Conservation (phyloP, 306 rosid genomes). For the Citrullus colocynthis region DNA sequence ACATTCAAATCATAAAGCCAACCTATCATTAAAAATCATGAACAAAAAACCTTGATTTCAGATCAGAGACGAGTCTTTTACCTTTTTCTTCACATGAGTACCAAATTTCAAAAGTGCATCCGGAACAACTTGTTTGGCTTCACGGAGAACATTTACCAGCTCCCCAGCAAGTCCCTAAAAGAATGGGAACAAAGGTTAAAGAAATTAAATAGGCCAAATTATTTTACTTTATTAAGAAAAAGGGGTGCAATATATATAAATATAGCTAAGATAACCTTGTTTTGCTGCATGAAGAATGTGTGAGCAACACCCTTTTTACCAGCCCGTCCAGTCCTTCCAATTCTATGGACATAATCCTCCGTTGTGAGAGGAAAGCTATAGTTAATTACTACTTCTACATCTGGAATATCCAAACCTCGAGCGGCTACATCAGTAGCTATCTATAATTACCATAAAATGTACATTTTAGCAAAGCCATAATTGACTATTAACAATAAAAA, state of each 20-base stretch:
- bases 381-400: conserved; percentile 91
- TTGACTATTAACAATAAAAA: not conserved
- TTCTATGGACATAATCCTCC: conserved; percentile 92
- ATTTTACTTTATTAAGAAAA: not conserved
- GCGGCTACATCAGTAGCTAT: conserved; percentile 98
- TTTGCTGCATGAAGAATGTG: conserved; percentile 74
- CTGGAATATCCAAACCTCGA: conserved; percentile 94
- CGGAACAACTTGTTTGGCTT: conserved; percentile 79
- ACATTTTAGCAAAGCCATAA: not conserved
- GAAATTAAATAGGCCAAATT: not conserved
- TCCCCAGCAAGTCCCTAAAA: conserved; percentile 94
- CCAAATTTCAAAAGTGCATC: conserved; percentile 67
- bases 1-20: not conserved
- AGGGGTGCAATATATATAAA: not conserved
- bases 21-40: not conserved
- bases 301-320: conserved; percentile 96
- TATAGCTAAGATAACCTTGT: conserved; percentile 40
- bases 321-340: conserved; percentile 95
- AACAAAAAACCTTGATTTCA: not conserved
- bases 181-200: not conserved
- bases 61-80: not conserved
- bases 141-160: conserved; percentile 90
- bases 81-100: conserved; percentile 96
- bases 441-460: conserved; percentile 19
- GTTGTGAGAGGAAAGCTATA: conserved; percentile 89